phyloP scores from a whole-genome alignment of 495 filamentous ascomycete species.

The Annulohypoxylon nitens region DNA sequence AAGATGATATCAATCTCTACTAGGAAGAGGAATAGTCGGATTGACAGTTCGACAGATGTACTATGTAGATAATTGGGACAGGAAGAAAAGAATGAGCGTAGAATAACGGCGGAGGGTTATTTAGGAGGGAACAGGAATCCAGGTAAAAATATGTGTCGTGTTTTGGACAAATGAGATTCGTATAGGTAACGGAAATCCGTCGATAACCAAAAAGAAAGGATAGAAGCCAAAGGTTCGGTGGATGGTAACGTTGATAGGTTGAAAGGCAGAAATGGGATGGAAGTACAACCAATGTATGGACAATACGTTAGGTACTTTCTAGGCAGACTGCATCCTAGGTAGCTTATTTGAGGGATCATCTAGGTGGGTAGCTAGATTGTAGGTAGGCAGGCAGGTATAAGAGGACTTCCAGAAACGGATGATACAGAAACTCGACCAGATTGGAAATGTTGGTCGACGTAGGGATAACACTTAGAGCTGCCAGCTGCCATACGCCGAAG shows the following conservation, averaged over 20 bases:
- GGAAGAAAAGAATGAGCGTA: background rate
- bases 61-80: background rate
- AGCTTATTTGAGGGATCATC: background rate
- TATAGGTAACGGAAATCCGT: background rate
- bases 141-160: background rate
- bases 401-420: background rate
- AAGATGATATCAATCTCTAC: background rate
- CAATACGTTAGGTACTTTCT: background rate
- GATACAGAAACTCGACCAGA: background rate
- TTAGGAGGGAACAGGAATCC: background rate
- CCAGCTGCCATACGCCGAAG: conserved; percentile 7
- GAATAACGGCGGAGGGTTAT: background rate
- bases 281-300: background rate
- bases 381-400: background rate
- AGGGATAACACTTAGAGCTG: conserved; percentile 24
- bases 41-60: background rate
- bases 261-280: background rate
- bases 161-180: background rate
- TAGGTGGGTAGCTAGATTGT: background rate
- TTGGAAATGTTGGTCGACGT: conserved; percentile 25
- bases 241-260: background rate
- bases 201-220: background rate
- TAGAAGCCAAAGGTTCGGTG: background rate
- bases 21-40: background rate
- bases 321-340: background rate